Evolutionary conservation across 2,329 filamentous ascomycete species (phyloP).

Genomic region (Neurospora crassa): DNA sequence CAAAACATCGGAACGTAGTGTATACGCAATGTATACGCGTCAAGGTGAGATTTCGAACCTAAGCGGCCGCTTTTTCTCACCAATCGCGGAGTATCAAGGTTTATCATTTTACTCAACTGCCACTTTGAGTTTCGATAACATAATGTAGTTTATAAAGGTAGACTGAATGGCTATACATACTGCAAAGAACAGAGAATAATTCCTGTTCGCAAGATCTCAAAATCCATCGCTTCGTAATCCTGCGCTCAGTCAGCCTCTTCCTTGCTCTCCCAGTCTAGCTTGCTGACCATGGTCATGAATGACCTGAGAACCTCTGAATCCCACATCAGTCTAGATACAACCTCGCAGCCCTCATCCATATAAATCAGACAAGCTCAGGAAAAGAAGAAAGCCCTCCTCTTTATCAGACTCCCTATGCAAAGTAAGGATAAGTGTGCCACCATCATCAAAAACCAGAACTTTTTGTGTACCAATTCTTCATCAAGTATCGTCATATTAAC

Average conservation of each 20-base stretch:
- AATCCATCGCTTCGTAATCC: background rate
- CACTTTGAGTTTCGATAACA: background rate
- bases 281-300: background rate
- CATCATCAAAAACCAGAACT: background rate
- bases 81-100: background rate
- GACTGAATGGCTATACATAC: background rate
- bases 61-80: background rate
- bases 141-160: background rate
- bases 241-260: background rate
- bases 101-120: background rate
- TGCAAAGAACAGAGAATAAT: background rate
- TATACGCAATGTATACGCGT: background rate
- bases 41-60: background rate
- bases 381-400: background rate
- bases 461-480: background rate
- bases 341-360: background rate
- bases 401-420: background rate
- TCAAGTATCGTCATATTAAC: constrained; percentile 1
- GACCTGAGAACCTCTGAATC: background rate
- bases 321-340: background rate
- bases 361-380: background rate
- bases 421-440: background rate
- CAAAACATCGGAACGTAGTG: background rate
- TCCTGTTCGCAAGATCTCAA: background rate
- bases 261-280: background rate